Conservation (phyloP, 2,329 filamentous ascomycete species). For the Myriosclerotinia curreyana region DNA sequence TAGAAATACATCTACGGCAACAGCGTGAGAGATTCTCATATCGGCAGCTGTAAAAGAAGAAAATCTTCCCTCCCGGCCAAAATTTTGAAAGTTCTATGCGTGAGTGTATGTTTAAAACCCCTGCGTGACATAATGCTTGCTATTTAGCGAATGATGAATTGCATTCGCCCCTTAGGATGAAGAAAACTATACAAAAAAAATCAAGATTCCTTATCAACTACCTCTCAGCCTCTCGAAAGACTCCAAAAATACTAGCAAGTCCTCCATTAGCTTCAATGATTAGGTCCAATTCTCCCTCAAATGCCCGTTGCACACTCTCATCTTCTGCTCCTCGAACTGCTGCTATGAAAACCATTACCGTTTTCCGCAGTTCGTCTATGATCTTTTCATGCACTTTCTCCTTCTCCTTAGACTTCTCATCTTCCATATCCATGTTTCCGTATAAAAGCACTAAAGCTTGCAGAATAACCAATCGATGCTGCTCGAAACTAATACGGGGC, state of each 20-base stretch:
- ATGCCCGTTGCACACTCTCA: not conserved
- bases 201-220: no score
- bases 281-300: not conserved
- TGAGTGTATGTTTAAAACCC: no score
- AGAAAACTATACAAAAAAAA: no score
- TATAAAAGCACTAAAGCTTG: conserved; percentile 51
- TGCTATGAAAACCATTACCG: not conserved
- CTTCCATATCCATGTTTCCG: not conserved
- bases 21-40: no score
- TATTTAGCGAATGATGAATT: no score
- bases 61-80: no score
- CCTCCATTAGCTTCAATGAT: not conserved
- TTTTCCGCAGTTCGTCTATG: not conserved
- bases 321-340: not conserved
- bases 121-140: no score
- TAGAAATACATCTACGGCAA: no score
- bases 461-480: conserved; percentile 61
- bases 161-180: no score
- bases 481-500: conserved; percentile 57
- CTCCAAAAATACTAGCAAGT: not conserved
- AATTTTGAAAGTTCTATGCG: no score
- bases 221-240: no score
- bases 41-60: no score
- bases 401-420: not conserved
- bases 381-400: not conserved